A percentile compares a stretch with the other conserved stretches of the same genome.
Conservation (phyloP, 2,329 filamentous ascomycete species). For the Paraconiothyrium sp. region DNA sequence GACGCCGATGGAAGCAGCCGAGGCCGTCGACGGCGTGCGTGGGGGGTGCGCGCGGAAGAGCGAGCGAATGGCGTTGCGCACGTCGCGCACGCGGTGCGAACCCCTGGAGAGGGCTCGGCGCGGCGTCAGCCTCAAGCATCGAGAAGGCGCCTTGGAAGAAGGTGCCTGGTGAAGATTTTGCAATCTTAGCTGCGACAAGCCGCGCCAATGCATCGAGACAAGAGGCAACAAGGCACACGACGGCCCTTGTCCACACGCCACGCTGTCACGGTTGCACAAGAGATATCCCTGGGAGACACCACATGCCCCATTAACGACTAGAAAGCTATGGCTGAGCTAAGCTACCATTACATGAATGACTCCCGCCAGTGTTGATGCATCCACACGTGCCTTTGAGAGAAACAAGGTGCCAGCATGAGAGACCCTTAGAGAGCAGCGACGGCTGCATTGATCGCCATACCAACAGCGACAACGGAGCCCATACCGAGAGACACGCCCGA, state of each 20-base stretch:
- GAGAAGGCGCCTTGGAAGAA: slow-evolving; percentile 6
- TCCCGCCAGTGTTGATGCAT: not conserved
- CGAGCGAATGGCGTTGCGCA: slow-evolving; percentile 2
- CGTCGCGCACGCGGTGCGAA: slow-evolving; percentile 4
- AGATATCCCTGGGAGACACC: not conserved
- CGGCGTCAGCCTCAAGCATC: slow-evolving; percentile 9
- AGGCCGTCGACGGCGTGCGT: slow-evolving; percentile 3
- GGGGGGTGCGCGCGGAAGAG: not conserved
- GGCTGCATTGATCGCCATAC: slow-evolving; percentile 28
- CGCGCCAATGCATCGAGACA: not conserved
- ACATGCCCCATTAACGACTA: slow-evolving; percentile 6
- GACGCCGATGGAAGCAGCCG: not conserved
- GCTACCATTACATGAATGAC: slow-evolving; percentile 19
- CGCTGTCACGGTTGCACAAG: not conserved
- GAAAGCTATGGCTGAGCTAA: slow-evolving; percentile 15
- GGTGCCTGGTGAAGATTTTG: slow-evolving; percentile 3
- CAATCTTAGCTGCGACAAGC: slow-evolving; percentile 11
- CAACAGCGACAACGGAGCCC: slow-evolving; percentile 34
- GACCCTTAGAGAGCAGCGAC: slow-evolving; percentile 30
- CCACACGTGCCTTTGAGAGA: not conserved
- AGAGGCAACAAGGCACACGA: slow-evolving; percentile 10
- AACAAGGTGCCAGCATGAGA: not conserved
- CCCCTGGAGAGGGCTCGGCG: not conserved
- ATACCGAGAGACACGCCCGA: slow-evolving; percentile 29
- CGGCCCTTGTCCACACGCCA: not conserved